Conservation (phyloP, 2,329 filamentous ascomycete species). For the Aspergillus fructus region DNA sequence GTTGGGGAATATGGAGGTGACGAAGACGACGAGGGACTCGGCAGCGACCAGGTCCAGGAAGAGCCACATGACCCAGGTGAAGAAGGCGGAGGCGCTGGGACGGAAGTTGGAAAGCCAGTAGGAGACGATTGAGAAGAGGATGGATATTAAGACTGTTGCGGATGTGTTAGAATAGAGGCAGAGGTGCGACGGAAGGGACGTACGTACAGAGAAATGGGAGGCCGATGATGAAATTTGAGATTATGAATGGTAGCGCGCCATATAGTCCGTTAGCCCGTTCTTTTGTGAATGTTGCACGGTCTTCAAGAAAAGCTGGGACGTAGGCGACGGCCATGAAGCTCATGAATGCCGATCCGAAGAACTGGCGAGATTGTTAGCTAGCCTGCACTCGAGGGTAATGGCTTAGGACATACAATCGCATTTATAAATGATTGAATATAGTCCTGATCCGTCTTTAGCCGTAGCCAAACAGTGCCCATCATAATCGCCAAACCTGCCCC, state of each 20-base stretch:
- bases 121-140: slow-evolving; percentile 71
- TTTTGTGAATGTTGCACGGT: slow-evolving; percentile 69
- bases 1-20: slow-evolving; percentile 70
- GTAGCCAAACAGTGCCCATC: slow-evolving; percentile 86
- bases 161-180: neutral
- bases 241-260: slow-evolving; percentile 68
- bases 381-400: neutral
- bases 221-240: slow-evolving; percentile 80
- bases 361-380: slow-evolving; percentile 33
- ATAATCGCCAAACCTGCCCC: slow-evolving; percentile 68
- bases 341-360: slow-evolving; percentile 74
- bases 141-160: slow-evolving; percentile 62
- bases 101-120: slow-evolving; percentile 82
- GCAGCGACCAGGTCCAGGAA: slow-evolving; percentile 82
- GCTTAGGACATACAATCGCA: slow-evolving; percentile 58
- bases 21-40: slow-evolving; percentile 76
- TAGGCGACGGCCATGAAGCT: slow-evolving; percentile 83
- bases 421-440: slow-evolving; percentile 82
- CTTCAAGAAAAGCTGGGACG: slow-evolving; percentile 79
- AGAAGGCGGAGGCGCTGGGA: slow-evolving; percentile 65
- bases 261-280: slow-evolving; percentile 81
- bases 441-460: slow-evolving; percentile 65
- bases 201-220: slow-evolving; percentile 69
- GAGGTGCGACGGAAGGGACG: neutral
- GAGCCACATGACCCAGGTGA: slow-evolving; percentile 78